Base-by-base conservation (phyloP, 805 yeast genomes). In the Candida hispaniensis region DNA sequence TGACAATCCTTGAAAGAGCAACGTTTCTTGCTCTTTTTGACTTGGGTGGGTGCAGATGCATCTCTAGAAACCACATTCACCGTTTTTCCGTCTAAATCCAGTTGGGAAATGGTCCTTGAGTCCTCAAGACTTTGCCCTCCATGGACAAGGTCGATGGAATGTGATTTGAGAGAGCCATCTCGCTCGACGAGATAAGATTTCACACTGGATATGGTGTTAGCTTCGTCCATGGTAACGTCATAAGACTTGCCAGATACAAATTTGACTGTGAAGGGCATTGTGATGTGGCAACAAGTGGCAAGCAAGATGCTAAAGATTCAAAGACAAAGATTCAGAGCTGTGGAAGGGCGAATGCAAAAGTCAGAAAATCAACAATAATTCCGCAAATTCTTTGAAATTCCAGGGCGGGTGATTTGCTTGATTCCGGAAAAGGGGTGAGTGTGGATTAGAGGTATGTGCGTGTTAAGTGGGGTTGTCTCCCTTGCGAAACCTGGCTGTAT, bases 1-100 rank as follows among this genome's bases (percentile, higher is more conserved):
- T 67, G 62, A 58, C 94, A 83, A 17, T 61, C 50, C 18, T 56
- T 57, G 54, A 72, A 73, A 14, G 75, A 60, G 55, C 74, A 69
- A 14, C 64, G 54, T 45, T 63, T 62, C 53, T 51, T 44, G 42
- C 41, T 38, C 11, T 38, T 30, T 15, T 41, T 17, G 18, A 32
- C 17, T 7, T 41, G 26, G 13, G 45, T 39, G n/a, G 46, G 29
- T n/a, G 53, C 49, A n/a, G 52, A 47, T 16, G 49, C 2, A 23
- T 9, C 9, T n/a, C 36, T 27, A 23, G 28, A 23, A 11, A 32
- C 36, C 28, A 32, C 36, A 28, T 32, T 32, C 23, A 32, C 36
- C 11, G 28, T 23, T 23, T 32, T 32, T 5, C 14, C 21, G 22
- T 32, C 36, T 17, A 32, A 28, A 18, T 32, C 36, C 28, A 54